A percentile compares a stretch with the other conserved stretches of the same genome.
These are phyloP conservation scores for Phytophthora agathidicida DNA, from an alignment of 352 stramenopile species.

Conservation along the genomic window DNA sequence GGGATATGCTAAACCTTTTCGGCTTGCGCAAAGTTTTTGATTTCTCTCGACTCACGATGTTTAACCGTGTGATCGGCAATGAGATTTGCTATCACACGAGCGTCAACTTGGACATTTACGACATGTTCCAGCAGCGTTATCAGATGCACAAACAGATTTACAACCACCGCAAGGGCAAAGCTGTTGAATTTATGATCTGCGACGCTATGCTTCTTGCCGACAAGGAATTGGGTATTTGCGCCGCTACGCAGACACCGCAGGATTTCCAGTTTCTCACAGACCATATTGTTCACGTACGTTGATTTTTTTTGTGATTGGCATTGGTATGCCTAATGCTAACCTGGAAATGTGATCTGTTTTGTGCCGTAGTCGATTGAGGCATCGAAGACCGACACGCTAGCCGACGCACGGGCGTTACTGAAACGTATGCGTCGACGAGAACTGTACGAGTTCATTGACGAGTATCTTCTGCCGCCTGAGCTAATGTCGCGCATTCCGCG, in stretches of 20 bases:
- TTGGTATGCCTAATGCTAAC: background rate
- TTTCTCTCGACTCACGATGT: slow-evolving; percentile 79
- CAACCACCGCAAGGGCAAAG: slow-evolving; percentile 89
- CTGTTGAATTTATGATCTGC: slow-evolving; percentile 91
- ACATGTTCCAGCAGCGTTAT: slow-evolving; percentile 90
- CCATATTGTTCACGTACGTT: slow-evolving; percentile 69
- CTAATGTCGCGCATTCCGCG: slow-evolving; percentile 57
- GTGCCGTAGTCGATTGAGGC: slow-evolving; percentile 67
- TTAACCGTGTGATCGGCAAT: slow-evolving; percentile 85
- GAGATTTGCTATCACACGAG: slow-evolving; percentile 92
- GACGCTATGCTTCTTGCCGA: slow-evolving; percentile 85
- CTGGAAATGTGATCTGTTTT: background rate
- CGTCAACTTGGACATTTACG: slow-evolving; percentile 88
- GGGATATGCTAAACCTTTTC: slow-evolving; percentile 89
- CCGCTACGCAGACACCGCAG: slow-evolving; percentile 59
- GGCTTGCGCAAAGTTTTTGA: slow-evolving; percentile 81
- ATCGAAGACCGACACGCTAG: slow-evolving; percentile 63
- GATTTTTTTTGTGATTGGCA: background rate
- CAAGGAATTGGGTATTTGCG: slow-evolving; percentile 74
- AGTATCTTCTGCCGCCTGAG: slow-evolving; percentile 69
- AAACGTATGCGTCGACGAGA: slow-evolving; percentile 72
- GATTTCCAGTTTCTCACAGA: slow-evolving; percentile 84
- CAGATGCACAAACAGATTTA: slow-evolving; percentile 92
- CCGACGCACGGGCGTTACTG: slow-evolving; percentile 64
- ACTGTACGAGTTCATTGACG: slow-evolving; percentile 89